A percentile compares a stretch with the other conserved stretches of the same genome.
Conservation (phyloP, 208 protist species). For the Plasmodiophora brassicae region DNA sequence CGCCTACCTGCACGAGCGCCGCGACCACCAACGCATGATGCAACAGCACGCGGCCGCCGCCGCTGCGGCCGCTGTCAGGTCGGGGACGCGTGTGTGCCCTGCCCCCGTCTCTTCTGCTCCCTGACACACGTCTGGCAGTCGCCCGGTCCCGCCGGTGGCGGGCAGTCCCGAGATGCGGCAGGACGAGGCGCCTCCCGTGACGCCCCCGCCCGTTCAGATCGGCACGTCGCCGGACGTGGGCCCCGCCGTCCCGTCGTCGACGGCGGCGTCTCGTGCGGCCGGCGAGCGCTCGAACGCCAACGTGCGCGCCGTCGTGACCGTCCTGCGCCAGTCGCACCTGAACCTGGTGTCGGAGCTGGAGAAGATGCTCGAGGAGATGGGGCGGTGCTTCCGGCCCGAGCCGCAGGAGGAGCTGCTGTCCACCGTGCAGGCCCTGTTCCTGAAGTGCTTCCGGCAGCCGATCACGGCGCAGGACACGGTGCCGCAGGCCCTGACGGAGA, state of each 20-base stretch:
- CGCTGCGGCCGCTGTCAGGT: not conserved
- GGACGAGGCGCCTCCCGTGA: no score
- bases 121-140: no score
- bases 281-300: not conserved
- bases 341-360: conserved; percentile 41
- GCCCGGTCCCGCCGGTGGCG: no score
- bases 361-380: conserved; percentile 44
- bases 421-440: conserved; percentile 39
- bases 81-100: no score
- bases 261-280: no score
- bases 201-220: no score
- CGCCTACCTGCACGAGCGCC: conserved; percentile 39
- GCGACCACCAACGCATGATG: not conserved
- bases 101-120: no score
- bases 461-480: not conserved
- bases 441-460: conserved; percentile 43
- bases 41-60: not conserved
- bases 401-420: conserved; percentile 42
- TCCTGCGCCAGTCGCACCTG: conserved; percentile 22
- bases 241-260: no score
- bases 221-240: no score
- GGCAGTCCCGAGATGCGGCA: no score
- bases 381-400: conserved; percentile 41
- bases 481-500: not conserved
- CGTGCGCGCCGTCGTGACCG: conserved; percentile 38